Percentiles rank a stretch among this genome's conserved stretches.
phyloP scores from a whole-genome alignment of 192 early-diverging fungal genomes.

The Pilaira anomala region DNA sequence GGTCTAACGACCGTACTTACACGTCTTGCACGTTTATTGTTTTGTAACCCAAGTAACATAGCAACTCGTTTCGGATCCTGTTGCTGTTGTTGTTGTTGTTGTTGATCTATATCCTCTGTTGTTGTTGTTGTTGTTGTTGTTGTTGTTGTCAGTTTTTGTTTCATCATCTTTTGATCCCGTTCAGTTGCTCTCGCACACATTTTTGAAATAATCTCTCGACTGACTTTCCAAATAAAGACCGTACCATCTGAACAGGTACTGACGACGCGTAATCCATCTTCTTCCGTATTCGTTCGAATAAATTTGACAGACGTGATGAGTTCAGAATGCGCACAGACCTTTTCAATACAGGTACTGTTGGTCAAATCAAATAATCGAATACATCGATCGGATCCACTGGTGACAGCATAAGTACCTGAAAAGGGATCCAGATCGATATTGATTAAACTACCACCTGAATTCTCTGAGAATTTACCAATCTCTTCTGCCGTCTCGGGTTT shows the following conservation, averaged over 20 bases:
- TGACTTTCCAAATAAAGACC: constrained; percentile 71
- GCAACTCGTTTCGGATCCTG: not conserved
- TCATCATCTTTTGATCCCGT: not conserved
- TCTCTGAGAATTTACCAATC: constrained; percentile 28
- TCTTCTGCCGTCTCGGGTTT: constrained; percentile 53
- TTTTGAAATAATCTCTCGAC: constrained; percentile 39
- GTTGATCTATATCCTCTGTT: not conserved
- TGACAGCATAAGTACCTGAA: constrained; percentile 60
- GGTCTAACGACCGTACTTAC: constrained; percentile 15
- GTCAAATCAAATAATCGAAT: constrained; percentile 70
- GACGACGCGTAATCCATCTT: constrained; percentile 43
- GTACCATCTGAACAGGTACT: constrained; percentile 74
- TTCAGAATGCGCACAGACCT: constrained; percentile 67
- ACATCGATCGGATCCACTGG: constrained; percentile 64
- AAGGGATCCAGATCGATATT: constrained; percentile 67
- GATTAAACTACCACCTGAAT: constrained; percentile 55
- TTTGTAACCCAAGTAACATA: constrained; percentile 1
- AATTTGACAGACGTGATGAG: constrained; percentile 70
- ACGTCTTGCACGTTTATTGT: constrained; percentile 7
- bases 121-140: too few species aligned
- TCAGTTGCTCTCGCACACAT: constrained; percentile 28
- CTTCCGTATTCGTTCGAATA: constrained; percentile 9
- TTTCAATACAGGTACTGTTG: constrained; percentile 55
- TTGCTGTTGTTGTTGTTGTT: constrained; percentile 9
- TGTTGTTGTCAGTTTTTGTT: not conserved